These are phyloP conservation scores for Cucurbita ficifolia DNA, from an alignment of 306 rosid genomes.

Conservation along the genomic window DNA sequence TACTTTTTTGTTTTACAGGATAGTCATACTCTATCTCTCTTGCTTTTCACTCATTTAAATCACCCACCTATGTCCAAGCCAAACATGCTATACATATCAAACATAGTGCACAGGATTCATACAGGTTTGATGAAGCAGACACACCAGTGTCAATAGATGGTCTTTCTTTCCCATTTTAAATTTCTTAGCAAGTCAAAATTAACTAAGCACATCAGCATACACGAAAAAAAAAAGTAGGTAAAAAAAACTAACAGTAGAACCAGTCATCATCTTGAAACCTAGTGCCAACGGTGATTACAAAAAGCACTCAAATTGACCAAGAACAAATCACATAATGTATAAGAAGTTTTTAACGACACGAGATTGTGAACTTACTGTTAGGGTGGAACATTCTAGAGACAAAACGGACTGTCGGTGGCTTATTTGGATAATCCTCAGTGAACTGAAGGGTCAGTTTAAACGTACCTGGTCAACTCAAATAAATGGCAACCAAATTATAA, in stretches of 20 bases:
- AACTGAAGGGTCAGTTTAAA: conserved; percentile 82
- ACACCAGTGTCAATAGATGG: background rate
- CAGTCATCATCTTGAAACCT: background rate
- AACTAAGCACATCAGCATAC: background rate
- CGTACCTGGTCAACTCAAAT: conserved; percentile 45
- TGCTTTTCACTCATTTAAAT: background rate
- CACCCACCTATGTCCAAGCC: background rate
- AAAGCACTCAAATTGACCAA: background rate
- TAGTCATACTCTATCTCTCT: background rate
- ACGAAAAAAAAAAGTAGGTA: background rate
- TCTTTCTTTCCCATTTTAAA: background rate
- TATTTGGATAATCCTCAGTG: conserved; percentile 82
- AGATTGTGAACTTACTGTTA: conserved; percentile 48
- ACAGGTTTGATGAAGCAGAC: background rate
- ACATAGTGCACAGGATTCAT: background rate
- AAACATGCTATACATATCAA: background rate
- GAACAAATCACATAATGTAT: background rate
- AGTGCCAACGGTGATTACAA: background rate
- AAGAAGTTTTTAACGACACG: background rate
- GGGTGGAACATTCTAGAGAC: conserved; percentile 92
- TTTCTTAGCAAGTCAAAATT: background rate
- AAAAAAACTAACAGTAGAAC: background rate
- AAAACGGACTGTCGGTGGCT: conserved; percentile 82
- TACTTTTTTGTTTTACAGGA: background rate
- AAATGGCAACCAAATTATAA: background rate